A percentile compares a stretch with the other conserved stretches of the same genome.
Evolutionary conservation across 768 basidiomycete genomes (phyloP).

Genomic region (Tricholoma bakamatsutake): DNA sequence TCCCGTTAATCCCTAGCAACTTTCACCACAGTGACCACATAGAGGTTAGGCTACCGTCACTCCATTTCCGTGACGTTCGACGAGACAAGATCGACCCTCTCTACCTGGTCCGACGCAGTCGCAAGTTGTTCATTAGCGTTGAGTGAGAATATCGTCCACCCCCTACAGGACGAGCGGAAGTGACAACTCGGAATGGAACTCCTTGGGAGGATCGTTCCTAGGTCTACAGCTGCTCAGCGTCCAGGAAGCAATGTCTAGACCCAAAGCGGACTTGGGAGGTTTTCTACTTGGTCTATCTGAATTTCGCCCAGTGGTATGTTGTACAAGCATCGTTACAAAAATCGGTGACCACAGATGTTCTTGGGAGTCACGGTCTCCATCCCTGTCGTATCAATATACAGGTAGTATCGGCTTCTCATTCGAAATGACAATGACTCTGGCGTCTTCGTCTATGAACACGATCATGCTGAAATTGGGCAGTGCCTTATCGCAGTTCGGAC

Average conservation of each 20-base stretch:
- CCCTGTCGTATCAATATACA: background rate
- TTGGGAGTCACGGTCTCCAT: background rate
- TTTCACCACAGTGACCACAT: background rate
- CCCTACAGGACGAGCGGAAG: background rate
- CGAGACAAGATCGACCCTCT: background rate
- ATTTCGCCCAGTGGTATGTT: background rate
- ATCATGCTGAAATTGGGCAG: background rate
- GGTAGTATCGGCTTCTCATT: background rate
- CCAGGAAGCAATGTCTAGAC: background rate
- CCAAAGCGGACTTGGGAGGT: background rate
- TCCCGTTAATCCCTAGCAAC: background rate
- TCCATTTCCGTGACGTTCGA: slow-evolving; percentile 2
- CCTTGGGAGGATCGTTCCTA: background rate
- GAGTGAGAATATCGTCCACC: background rate
- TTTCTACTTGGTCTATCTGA: background rate
- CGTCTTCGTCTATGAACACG: background rate
- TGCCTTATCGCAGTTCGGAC: background rate
- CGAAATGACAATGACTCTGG: too few species aligned
- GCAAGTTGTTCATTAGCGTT: background rate
- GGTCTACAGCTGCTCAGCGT: background rate
- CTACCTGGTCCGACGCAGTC: background rate
- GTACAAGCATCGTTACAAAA: background rate
- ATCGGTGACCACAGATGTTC: background rate
- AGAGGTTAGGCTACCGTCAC: background rate
- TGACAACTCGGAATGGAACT: background rate